Evolutionary conservation across 352 stramenopile species (phyloP).

Genomic region (Elongisporangium senticosum): DNA sequence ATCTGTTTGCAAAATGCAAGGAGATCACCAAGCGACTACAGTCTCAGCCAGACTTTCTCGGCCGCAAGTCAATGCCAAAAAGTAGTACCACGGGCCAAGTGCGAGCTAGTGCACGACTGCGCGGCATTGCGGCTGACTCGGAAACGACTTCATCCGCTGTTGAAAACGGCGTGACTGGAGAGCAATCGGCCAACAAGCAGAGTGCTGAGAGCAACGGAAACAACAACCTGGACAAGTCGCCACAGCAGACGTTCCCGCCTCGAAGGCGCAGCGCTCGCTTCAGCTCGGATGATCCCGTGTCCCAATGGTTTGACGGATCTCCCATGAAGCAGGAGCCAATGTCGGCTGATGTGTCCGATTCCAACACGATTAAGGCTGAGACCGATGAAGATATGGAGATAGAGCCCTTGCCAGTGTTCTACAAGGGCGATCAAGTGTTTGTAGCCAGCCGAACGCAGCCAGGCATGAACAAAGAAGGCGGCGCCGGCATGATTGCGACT

Average conservation of each 20-base stretch:
- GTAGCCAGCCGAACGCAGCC: constrained; percentile 64
- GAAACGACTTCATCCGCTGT: too few species aligned
- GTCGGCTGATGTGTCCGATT: too few species aligned
- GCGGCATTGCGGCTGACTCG: constrained; percentile 15
- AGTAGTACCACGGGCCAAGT: constrained; percentile 15
- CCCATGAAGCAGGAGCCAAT: too few species aligned
- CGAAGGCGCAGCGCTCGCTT: too few species aligned
- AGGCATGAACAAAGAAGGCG: constrained; percentile 76
- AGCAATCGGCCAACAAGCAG: too few species aligned
- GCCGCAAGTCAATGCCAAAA: background rate
- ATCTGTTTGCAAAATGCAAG: constrained; percentile 84
- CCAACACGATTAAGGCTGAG: background rate
- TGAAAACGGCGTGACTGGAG: too few species aligned
- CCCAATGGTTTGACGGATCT: too few species aligned
- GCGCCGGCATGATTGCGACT: constrained; percentile 40
- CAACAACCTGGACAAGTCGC: too few species aligned
- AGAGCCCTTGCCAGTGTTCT: constrained; percentile 22
- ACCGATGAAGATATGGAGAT: constrained; percentile 5
- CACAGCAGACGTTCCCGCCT: too few species aligned
- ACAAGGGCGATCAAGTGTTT: constrained; percentile 63
- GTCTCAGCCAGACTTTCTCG: constrained; percentile 25
- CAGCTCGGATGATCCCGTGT: too few species aligned
- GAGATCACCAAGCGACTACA: constrained; percentile 66
- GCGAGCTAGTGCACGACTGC: constrained; percentile 30
- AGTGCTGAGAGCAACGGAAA: too few species aligned